phyloP scores from a whole-genome alignment of 805 yeast genomes.

The Wickerhamiella domercqiae region DNA sequence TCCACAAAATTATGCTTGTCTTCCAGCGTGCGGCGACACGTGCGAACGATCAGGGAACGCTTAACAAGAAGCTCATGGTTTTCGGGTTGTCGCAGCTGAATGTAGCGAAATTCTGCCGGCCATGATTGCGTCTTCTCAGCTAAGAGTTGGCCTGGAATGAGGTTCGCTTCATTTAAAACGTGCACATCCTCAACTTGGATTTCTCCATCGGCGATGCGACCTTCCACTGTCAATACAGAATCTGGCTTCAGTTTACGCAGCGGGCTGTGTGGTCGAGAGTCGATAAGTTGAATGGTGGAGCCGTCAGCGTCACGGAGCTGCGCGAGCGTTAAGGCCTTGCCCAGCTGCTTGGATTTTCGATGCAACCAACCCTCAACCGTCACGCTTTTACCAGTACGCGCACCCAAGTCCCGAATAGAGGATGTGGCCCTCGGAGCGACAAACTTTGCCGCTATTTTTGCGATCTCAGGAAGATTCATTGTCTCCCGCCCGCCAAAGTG shows the following conservation, averaged over 20 bases:
- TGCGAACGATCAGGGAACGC: slow-evolving; percentile 24
- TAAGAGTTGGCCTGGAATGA: slow-evolving; percentile 49
- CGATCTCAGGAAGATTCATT: slow-evolving; percentile 3
- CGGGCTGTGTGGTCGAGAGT: slow-evolving; percentile 26
- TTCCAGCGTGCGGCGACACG: slow-evolving; percentile 28
- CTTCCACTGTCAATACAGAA: slow-evolving; percentile 56
- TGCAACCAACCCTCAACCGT: slow-evolving; percentile 78
- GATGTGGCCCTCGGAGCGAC: slow-evolving; percentile 10
- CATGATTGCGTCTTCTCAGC: slow-evolving; percentile 35
- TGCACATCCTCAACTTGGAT: slow-evolving; percentile 37
- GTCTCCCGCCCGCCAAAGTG: neutral
- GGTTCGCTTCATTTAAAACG: slow-evolving; percentile 46
- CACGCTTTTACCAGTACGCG: slow-evolving; percentile 2
- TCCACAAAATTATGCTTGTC: slow-evolving; percentile 42
- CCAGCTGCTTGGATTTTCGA: slow-evolving; percentile 52
- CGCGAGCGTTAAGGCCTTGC: slow-evolving; percentile 54
- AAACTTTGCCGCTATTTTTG: slow-evolving; percentile 7
- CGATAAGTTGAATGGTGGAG: slow-evolving; percentile 42
- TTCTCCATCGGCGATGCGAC: slow-evolving; percentile 36
- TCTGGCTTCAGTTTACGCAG: slow-evolving; percentile 46
- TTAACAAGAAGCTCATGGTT: slow-evolving; percentile 18
- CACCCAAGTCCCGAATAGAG: neutral
- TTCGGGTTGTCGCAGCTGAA: slow-evolving; percentile 48
- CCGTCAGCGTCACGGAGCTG: slow-evolving; percentile 63
- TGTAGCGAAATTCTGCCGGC: slow-evolving; percentile 68